Evolutionary conservation across 2,329 filamentous ascomycete species (phyloP).

Genomic region (Atkinsonella texensis): DNA sequence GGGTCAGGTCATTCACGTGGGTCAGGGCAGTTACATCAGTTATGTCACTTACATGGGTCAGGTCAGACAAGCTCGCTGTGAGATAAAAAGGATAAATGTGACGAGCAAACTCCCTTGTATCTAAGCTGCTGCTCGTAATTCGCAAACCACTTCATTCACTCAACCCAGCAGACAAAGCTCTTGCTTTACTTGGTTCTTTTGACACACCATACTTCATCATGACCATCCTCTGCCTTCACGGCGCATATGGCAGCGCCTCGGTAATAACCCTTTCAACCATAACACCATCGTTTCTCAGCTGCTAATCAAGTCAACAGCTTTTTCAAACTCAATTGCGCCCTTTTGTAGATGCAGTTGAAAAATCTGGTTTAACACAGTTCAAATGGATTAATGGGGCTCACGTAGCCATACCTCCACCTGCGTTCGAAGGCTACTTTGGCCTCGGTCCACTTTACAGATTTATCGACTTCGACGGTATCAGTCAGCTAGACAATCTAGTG

Average conservation of each 20-base stretch:
- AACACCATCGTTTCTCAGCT: too few relatives aligned
- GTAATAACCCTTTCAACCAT: neutral
- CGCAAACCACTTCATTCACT: too few relatives aligned
- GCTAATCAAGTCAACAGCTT: neutral
- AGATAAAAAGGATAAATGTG: too few relatives aligned
- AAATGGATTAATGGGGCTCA: conserved; percentile 5
- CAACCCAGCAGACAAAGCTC: too few relatives aligned
- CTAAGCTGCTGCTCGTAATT: too few relatives aligned
- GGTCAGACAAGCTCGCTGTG: too few relatives aligned
- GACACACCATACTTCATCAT: neutral
- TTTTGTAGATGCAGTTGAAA: neutral
- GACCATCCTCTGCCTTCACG: conserved; percentile 6
- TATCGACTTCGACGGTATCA: conserved; percentile 3
- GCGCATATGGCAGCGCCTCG: conserved; percentile 2
- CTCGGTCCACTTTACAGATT: conserved; percentile 1
- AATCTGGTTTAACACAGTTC: neutral
- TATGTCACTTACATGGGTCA: too few relatives aligned
- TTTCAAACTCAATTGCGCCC: conserved; percentile 2
- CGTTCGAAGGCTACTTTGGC: conserved; percentile 4
- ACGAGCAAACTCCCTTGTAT: too few relatives aligned
- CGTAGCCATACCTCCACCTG: neutral
- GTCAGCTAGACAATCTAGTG: neutral
- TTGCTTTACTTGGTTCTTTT: too few relatives aligned
- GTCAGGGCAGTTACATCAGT: too few relatives aligned
- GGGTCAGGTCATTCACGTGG: too few relatives aligned